Conservation (phyloP, 2,329 filamentous ascomycete genomes). For the Talaromyces marneffei region DNA sequence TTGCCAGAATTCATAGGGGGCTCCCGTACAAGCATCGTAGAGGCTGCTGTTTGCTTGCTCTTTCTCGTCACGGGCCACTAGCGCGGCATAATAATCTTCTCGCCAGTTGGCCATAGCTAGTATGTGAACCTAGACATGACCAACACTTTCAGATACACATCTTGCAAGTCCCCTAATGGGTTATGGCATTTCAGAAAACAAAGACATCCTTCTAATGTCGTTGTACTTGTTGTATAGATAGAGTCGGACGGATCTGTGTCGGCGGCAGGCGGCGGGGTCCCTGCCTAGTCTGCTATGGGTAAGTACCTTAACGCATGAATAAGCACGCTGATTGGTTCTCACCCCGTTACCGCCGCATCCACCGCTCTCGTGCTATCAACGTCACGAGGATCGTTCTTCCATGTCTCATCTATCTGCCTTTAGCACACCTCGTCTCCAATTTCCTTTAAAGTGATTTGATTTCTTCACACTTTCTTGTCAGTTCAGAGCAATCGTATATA, state of each 20-base stretch:
- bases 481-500: neutral
- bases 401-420: neutral
- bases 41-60: slow-evolving; percentile 62
- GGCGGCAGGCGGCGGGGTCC: neutral
- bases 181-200: neutral
- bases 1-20: neutral
- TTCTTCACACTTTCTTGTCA: neutral
- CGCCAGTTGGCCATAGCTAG: slow-evolving; percentile 64
- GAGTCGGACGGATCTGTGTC: neutral
- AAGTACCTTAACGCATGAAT: neutral
- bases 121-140: neutral
- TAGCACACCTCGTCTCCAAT: neutral
- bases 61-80: slow-evolving; percentile 65
- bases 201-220: neutral
- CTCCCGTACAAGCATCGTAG: slow-evolving; percentile 66
- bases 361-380: slow-evolving; percentile 25
- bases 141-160: neutral
- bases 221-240: neutral
- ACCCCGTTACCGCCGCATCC: slow-evolving; percentile 23
- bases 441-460: neutral
- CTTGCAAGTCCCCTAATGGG: neutral
- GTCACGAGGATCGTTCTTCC: slow-evolving; percentile 14
- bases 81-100: slow-evolving; percentile 70
- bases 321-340: neutral
- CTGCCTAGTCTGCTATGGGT: neutral